Percentiles rank a stretch among this genome's conserved stretches.
These are phyloP conservation scores for Pythium aristosporum DNA, from an alignment of 352 stramenopile species.

Conservation along the genomic window DNA sequence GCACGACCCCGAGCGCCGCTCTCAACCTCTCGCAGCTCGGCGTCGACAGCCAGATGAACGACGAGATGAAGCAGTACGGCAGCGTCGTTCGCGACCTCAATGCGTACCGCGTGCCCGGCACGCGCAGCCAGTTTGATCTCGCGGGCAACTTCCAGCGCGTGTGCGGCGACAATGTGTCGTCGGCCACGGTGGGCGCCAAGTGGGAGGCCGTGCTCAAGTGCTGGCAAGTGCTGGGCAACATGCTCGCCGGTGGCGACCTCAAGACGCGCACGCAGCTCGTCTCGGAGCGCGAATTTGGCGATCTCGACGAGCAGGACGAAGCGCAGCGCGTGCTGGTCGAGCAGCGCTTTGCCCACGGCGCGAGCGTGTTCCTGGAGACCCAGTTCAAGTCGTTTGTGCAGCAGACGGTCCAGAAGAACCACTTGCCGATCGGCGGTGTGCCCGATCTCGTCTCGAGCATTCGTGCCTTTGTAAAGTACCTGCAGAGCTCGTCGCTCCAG, in stretches of 20 bases:
- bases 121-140: slow-evolving; percentile 72
- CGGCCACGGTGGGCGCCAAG: slow-evolving; percentile 61
- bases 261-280: slow-evolving; percentile 41
- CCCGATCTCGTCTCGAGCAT: slow-evolving; percentile 70
- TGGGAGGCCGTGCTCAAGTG: slow-evolving; percentile 77
- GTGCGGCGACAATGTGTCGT: slow-evolving; percentile 53
- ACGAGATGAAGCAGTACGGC: slow-evolving; percentile 86
- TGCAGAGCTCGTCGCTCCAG: slow-evolving; percentile 66
- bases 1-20: slow-evolving; percentile 18
- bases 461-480: slow-evolving; percentile 72
- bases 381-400: slow-evolving; percentile 80
- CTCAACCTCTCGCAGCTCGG: slow-evolving; percentile 67
- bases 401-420: slow-evolving; percentile 76
- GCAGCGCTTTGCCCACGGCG: slow-evolving; percentile 63
- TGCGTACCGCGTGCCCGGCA: slow-evolving; percentile 59
- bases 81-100: slow-evolving; percentile 73
- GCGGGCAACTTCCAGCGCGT: slow-evolving; percentile 53
- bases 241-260: slow-evolving; percentile 56
- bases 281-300: slow-evolving; percentile 57
- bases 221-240: slow-evolving; percentile 75
- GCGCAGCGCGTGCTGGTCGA: slow-evolving; percentile 41
- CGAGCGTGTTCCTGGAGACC: slow-evolving; percentile 72
- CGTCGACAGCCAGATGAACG: slow-evolving; percentile 67
- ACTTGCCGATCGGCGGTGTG: slow-evolving; percentile 65
- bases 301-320: slow-evolving; percentile 33